Evolutionary conservation across 495 filamentous ascomycete genomes (phyloP).

Genomic region (Hyphodiscus hymeniophilus): DNA sequence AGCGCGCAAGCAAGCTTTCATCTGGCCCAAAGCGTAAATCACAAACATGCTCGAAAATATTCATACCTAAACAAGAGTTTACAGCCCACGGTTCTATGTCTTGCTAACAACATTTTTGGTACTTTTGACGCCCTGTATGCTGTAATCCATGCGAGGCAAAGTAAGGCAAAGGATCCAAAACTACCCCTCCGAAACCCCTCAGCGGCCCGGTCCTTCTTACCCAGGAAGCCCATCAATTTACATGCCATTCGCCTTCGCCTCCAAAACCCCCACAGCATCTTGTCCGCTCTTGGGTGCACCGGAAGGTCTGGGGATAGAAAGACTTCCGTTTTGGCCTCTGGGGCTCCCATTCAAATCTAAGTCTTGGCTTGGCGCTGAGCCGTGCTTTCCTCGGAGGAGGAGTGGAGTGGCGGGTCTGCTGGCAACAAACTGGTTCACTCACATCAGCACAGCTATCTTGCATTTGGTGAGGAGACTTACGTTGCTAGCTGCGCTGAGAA

Average conservation of each 20-base stretch:
- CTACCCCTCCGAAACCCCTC: conserved; percentile 14
- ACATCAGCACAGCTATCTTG: background rate
- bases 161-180: conserved; percentile 4
- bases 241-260: conserved; percentile 36
- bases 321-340: conserved; percentile 6
- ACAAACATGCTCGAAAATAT: no score
- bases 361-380: conserved; percentile 26
- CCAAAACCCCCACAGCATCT: conserved; percentile 32
- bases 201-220: conserved; percentile 12
- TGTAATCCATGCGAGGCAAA: background rate
- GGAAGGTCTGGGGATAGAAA: conserved; percentile 24
- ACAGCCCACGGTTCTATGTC: no score
- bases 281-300: conserved; percentile 21
- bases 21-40: no score
- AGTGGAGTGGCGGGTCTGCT: conserved; percentile 49
- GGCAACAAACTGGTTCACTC: conserved; percentile 44
- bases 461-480: conserved; percentile 42
- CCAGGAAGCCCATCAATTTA: conserved; percentile 4
- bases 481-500: conserved; percentile 81
- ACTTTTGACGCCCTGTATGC: no score
- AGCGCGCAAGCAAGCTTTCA: no score
- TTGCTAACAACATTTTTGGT: no score
- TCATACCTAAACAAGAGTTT: no score
- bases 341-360: conserved; percentile 26
- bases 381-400: conserved; percentile 32